Base-by-base conservation (phyloP, 2,329 filamentous ascomycete species). In the Fusarium solani-melongenae region DNA sequence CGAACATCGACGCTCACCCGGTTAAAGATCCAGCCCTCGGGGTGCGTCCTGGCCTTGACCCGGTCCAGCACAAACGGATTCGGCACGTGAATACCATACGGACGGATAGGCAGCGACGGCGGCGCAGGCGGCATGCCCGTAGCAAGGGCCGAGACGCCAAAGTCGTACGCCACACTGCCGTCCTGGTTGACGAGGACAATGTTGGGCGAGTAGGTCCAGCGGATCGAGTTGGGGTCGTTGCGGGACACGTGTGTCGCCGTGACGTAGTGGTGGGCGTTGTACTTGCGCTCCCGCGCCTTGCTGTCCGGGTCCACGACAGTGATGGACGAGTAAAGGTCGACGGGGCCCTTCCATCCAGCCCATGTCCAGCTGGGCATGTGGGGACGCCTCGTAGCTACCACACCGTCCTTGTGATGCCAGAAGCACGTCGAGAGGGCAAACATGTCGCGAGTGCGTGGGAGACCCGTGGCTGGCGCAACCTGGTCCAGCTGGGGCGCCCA, bases 351-450 rank as follows among this genome's bases (percentile, higher is more conserved):
- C 81, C 81, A 82, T 2, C 81, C 81, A 3, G 81, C 81, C 81
- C 81, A 82, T 2, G 81, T 81, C 81, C 81, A 82, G 66, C 81
- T 82, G 10, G 81, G 81, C 59, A 82, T 70, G 44, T 82, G 81
- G 0, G 69, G 65, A 1, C 80, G 75, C 46, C 81, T 64, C n/a
- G 62, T 74, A 2, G 77, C 78, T 51, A 75, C 70, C 11, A 67
- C 66, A 8, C 72, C 74, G 5, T 79, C 78, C 38, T 72, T 75
- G 57, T 82, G 81, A n/a, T 82, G 81, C 81, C 81, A 82, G 67
- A 82, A 82, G 55, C 80, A 80, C 6, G 80, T 82, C 3, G 80
- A 77, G 39, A 82, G 64, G 0, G 80, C 79, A 64, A 82, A 82
- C 1, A 82, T 69, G 11, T 82, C 76, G 41, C 77, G 77, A 8